Conservation (phyloP, 202 grass and related monocot genomes). For the Digitaria exilis region DNA sequence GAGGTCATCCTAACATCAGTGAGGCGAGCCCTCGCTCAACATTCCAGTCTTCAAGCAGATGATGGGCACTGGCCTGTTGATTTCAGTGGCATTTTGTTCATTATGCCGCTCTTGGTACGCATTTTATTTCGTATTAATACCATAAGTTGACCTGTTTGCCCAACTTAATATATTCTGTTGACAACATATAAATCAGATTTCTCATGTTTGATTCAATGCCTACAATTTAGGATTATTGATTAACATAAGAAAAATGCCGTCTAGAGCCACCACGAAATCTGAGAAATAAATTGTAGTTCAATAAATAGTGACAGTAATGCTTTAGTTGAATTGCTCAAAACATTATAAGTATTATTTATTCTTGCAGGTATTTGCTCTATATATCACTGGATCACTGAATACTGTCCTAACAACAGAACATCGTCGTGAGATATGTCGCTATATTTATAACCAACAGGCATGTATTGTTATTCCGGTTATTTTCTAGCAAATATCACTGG, state of each 20-base stretch:
- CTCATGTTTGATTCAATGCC: neutral
- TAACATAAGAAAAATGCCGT: neutral
- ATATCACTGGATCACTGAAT: constrained; percentile 18
- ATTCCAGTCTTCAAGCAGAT: constrained; percentile 35
- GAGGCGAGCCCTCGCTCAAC: constrained; percentile 26
- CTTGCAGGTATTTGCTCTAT: constrained; percentile 21
- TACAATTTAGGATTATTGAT: neutral
- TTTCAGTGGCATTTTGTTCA: constrained; percentile 40
- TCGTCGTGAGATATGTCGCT: constrained; percentile 29
- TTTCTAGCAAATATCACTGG: neutral
- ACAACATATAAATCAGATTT: neutral
- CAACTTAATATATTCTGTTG: neutral
- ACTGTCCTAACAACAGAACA: neutral
- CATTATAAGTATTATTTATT: neutral
- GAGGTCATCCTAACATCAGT: constrained; percentile 30
- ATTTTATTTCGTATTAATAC: neutral
- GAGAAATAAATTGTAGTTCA: neutral
- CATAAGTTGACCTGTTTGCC: neutral
- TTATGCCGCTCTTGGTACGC: constrained; percentile 39
- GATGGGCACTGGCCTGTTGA: constrained; percentile 40
- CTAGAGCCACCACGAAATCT: neutral
- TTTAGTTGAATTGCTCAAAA: neutral
- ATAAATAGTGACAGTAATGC: neutral
- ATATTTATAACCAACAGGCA: constrained; percentile 38
- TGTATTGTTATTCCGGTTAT: neutral